A percentile compares a stretch with the other conserved stretches of the same genome.
Conservation (phyloP, 2,329 filamentous ascomycete species). For the Ophiostoma populinum region DNA sequence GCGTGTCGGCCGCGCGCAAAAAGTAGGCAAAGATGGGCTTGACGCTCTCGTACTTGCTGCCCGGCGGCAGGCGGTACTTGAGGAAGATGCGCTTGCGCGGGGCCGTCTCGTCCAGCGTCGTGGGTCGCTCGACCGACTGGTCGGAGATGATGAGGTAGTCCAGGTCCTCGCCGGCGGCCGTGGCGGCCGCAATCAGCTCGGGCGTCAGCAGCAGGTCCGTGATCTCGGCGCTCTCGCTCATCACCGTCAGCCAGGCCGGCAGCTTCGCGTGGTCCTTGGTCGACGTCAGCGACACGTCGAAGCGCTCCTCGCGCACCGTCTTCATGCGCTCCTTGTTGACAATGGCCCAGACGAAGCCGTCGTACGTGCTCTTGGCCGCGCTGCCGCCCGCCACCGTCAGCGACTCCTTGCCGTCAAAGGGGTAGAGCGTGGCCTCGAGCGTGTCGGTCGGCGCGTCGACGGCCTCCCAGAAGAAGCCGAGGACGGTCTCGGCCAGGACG, state of each 20-base stretch:
- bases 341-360: constrained; percentile 86
- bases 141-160: constrained; percentile 83
- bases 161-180: constrained; percentile 60
- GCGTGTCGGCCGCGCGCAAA: constrained; percentile 66
- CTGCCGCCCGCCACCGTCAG: constrained; percentile 48
- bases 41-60: constrained; percentile 45
- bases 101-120: constrained; percentile 68
- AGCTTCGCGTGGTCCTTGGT: constrained; percentile 90
- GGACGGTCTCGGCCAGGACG: constrained; percentile 41
- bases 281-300: constrained; percentile 80
- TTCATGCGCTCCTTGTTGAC: constrained; percentile 95
- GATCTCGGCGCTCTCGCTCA: constrained; percentile 94
- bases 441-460: constrained; percentile 52
- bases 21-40: constrained; percentile 66
- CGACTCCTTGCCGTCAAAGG: constrained; percentile 83
- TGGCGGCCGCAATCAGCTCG: constrained; percentile 69
- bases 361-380: constrained; percentile 52
- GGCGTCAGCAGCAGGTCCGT: constrained; percentile 73
- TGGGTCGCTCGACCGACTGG: constrained; percentile 74
- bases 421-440: constrained; percentile 62
- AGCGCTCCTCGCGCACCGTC: constrained; percentile 74
- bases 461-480: constrained; percentile 68
- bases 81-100: constrained; percentile 80
- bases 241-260: constrained; percentile 76
- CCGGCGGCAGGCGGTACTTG: constrained; percentile 50